phyloP scores from a whole-genome alignment of 140 eudicot species.

The Senecio squalidus region DNA sequence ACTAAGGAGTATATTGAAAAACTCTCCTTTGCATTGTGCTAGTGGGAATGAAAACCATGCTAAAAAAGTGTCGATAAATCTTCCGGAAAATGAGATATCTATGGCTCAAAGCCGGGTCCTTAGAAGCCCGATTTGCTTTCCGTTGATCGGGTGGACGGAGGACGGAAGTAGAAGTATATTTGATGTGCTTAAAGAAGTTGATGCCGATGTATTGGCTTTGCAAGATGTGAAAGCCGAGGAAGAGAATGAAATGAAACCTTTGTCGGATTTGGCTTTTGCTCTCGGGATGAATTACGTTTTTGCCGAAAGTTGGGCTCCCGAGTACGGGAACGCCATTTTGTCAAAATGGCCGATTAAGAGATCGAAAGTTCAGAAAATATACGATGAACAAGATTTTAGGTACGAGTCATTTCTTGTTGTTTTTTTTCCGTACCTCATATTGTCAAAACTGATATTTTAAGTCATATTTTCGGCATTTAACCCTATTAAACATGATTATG shows the following conservation, averaged over 20 bases:
- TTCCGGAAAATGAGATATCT: slow-evolving; percentile 87
- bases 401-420: background rate
- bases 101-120: slow-evolving; percentile 57
- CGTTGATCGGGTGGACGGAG: slow-evolving; percentile 47
- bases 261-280: slow-evolving; percentile 78
- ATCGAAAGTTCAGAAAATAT: slow-evolving; percentile 69
- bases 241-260: slow-evolving; percentile 70
- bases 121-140: slow-evolving; percentile 79
- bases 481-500: too few relatives aligned
- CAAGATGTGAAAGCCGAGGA: slow-evolving; percentile 96
- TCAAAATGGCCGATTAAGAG: slow-evolving; percentile 86
- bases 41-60: slow-evolving; percentile 22
- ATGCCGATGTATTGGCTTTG: slow-evolving; percentile 81
- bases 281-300: slow-evolving; percentile 85
- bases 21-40: slow-evolving; percentile 46
- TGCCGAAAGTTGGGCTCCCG: slow-evolving; percentile 99
- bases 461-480: too few relatives aligned
- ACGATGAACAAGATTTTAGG: slow-evolving; percentile 87
- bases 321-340: slow-evolving; percentile 84
- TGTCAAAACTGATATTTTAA: too few relatives aligned
- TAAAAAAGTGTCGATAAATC: slow-evolving; percentile 63
- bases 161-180: slow-evolving; percentile 53
- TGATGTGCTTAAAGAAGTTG: slow-evolving; percentile 85
- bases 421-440: background rate
- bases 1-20: slow-evolving; percentile 66